phyloP scores from a whole-genome alignment of 2,329 filamentous ascomycete species.

The Fusarium hainanense region DNA sequence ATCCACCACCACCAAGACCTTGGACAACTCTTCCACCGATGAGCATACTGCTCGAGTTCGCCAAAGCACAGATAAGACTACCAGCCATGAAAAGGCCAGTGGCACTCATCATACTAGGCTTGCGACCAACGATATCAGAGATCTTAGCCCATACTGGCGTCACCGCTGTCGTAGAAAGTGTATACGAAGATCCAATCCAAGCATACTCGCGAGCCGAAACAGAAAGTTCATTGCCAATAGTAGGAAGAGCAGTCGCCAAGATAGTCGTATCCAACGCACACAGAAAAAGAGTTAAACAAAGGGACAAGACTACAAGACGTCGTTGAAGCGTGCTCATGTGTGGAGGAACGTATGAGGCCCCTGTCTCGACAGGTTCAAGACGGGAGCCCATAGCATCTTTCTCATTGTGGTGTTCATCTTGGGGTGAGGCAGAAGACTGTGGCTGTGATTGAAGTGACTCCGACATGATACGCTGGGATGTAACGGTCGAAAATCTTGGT shows the following conservation, averaged over 20 bases:
- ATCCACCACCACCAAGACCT: slow-evolving; percentile 41
- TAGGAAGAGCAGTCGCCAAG: slow-evolving; percentile 45
- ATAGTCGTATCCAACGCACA: slow-evolving; percentile 46
- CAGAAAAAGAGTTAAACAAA: slow-evolving; percentile 45
- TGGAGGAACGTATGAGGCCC: slow-evolving; percentile 35
- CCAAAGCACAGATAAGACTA: slow-evolving; percentile 62
- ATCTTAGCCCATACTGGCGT: slow-evolving; percentile 57
- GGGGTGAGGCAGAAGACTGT: slow-evolving; percentile 5
- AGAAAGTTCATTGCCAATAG: slow-evolving; percentile 39
- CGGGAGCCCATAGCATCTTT: slow-evolving; percentile 13
- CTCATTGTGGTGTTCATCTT: slow-evolving; percentile 18
- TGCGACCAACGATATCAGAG: slow-evolving; percentile 63
- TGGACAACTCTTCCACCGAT: slow-evolving; percentile 56
- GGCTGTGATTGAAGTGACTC: slow-evolving; percentile 10
- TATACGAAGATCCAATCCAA: slow-evolving; percentile 46
- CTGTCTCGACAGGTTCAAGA: slow-evolving; percentile 36
- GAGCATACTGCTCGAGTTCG: slow-evolving; percentile 57
- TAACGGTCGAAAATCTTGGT: not conserved
- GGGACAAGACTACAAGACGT: slow-evolving; percentile 38
- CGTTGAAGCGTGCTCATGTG: slow-evolving; percentile 36
- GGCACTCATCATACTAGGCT: slow-evolving; percentile 53
- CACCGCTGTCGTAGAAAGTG: slow-evolving; percentile 39
- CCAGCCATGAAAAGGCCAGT: slow-evolving; percentile 63
- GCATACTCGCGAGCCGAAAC: slow-evolving; percentile 42
- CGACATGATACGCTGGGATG: slow-evolving; percentile 14